phyloP scores from a whole-genome alignment of 73 alveolate species.

The Tetrahymena malaccensis region DNA sequence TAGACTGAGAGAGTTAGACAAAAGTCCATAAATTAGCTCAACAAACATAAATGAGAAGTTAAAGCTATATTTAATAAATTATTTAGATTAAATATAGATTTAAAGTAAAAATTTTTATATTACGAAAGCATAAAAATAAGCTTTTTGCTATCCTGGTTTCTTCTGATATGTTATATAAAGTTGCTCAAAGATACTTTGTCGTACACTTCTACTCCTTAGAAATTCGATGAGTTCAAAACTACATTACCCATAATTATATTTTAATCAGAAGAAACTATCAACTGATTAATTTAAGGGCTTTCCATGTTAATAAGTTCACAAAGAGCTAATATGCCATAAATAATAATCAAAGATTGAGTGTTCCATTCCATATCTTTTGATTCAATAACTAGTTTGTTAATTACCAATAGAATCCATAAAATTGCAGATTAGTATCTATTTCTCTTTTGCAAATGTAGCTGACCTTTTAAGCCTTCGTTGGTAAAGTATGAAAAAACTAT shows the following conservation, averaged over 20 bases:
- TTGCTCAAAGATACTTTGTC: neutral
- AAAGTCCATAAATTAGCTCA: conserved; percentile 89
- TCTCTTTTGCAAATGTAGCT: neutral
- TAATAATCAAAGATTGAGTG: neutral
- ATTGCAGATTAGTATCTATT: neutral
- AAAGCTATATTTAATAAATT: neutral
- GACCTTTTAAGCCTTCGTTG: neutral
- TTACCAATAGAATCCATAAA: neutral
- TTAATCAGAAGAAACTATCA: neutral
- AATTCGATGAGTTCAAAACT: neutral
- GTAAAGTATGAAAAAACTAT: neutral
- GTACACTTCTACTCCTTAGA: neutral
- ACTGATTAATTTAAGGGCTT: neutral
- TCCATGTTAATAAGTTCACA: neutral
- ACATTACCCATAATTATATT: neutral
- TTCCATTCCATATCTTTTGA: neutral
- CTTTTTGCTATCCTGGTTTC: neutral
- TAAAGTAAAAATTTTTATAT: neutral
- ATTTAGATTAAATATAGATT: neutral
- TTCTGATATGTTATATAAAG: neutral
- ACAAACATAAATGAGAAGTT: conserved; percentile 94
- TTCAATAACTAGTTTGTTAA: neutral
- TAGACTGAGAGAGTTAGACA: conserved; percentile 85
- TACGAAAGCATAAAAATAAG: neutral
- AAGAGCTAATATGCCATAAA: neutral